A percentile compares a stretch with the other conserved stretches of the same genome.
These are phyloP conservation scores for Nemophila menziesii DNA, from an alignment of 257 asterid species.

Conservation along the genomic window DNA sequence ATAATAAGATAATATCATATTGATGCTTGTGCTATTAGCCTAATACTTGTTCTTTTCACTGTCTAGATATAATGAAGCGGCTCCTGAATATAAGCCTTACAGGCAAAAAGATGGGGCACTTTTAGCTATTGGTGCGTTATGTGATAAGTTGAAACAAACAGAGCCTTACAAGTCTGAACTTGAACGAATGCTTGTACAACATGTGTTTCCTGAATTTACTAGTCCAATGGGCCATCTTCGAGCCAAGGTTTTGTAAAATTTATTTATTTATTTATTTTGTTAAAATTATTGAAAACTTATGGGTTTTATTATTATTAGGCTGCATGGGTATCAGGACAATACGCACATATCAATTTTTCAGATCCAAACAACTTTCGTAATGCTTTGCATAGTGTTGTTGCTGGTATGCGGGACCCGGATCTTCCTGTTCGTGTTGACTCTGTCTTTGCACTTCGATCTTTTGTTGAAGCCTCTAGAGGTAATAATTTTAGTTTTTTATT, in stretches of 20 bases:
- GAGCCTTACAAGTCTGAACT: slow-evolving; percentile 92
- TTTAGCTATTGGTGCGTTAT: slow-evolving; percentile 93
- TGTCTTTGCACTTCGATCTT: slow-evolving; percentile 89
- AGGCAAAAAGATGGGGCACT: slow-evolving; percentile 98
- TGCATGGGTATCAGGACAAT: slow-evolving; percentile 99
- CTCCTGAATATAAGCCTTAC: slow-evolving; percentile 56
- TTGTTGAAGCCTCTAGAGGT: slow-evolving; percentile 96
- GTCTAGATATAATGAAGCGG: slow-evolving; percentile 64
- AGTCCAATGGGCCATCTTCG: slow-evolving; percentile 95
- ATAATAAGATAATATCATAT: neutral
- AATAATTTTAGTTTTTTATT: slow-evolving; percentile 2
- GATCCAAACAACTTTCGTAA: slow-evolving; percentile 79
- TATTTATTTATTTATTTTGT: too few relatives aligned
- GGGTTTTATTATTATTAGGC: slow-evolving; percentile 36
- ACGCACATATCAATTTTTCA: slow-evolving; percentile 74
- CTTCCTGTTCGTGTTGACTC: slow-evolving; percentile 99
- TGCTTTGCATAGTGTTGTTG: slow-evolving; percentile 79
- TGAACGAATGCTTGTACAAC: slow-evolving; percentile 88
- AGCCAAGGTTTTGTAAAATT: slow-evolving; percentile 49
- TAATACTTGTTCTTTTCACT: neutral
- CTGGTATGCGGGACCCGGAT: slow-evolving; percentile 98
- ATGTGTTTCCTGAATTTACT: slow-evolving; percentile 85
- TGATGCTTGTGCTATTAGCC: slow-evolving; percentile 1
- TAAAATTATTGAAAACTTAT: neutral
- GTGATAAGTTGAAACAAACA: slow-evolving; percentile 87